phyloP scores from a whole-genome alignment of 2,329 filamentous ascomycete species.

The Triangularia verruculosa region DNA sequence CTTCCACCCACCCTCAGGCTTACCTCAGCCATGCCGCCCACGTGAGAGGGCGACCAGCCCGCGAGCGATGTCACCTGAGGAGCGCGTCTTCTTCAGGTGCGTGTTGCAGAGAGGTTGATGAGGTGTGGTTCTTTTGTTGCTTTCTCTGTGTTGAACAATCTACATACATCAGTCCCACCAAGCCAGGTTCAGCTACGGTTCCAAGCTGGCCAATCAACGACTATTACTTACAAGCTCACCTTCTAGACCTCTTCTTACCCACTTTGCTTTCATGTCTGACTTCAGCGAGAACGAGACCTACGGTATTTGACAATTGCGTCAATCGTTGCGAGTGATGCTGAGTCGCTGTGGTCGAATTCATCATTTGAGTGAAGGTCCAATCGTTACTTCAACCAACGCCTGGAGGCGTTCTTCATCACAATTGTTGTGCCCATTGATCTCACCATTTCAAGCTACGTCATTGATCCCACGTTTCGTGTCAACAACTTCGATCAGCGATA shows the following conservation, averaged over 20 bases:
- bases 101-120: neutral
- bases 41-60: conserved; percentile 29
- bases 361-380: neutral
- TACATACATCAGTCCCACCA: neutral
- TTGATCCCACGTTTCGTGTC: neutral
- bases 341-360: neutral
- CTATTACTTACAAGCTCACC: neutral
- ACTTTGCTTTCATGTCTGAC: neutral
- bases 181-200: neutral
- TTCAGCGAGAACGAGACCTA: neutral
- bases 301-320: neutral
- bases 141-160: neutral
- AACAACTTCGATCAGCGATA: conserved; percentile 12
- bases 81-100: neutral
- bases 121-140: neutral
- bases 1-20: neutral
- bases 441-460: neutral
- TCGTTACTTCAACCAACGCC: neutral
- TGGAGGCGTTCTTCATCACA: neutral
- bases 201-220: neutral
- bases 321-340: neutral
- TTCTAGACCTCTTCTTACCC: neutral
- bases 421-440: neutral
- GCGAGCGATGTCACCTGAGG: conserved; percentile 27
- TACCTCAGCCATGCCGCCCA: conserved; percentile 16